Evolutionary conservation across 1,284 basidiomycete species (phyloP).

Genomic region (Papiliotrema fonsecae): DNA sequence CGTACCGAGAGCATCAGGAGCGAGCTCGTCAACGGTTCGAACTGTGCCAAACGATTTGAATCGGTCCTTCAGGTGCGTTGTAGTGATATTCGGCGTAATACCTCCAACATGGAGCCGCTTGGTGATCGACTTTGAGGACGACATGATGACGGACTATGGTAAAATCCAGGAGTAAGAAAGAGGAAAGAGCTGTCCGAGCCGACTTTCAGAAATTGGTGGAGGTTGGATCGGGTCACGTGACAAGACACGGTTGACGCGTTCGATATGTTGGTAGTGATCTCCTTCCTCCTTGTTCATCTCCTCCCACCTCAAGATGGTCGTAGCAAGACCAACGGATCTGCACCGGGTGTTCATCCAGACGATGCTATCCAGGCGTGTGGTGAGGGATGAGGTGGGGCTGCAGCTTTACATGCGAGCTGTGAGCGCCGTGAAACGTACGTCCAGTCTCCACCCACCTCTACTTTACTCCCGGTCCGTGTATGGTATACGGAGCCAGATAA

Average conservation of each 20-base stretch:
- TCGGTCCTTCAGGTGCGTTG: conserved; percentile 41
- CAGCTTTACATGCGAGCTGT: conserved; percentile 42
- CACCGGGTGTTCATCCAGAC: conserved; percentile 42
- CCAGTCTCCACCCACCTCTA: background rate
- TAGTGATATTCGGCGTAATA: conserved; percentile 41
- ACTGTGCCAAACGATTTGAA: conserved; percentile 44
- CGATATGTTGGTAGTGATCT: no score
- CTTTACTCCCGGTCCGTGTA: background rate
- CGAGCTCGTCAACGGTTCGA: conserved; percentile 34
- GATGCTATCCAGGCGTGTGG: conserved; percentile 35
- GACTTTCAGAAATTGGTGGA: no score
- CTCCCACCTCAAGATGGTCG: no score
- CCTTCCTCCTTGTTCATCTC: no score
- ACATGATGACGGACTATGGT: no score
- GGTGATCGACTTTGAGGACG: no score
- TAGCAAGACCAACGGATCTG: conserved; percentile 35
- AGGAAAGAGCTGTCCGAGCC: no score
- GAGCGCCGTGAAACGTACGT: conserved; percentile 22
- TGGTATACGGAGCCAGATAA: no score
- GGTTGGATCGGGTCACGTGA: no score
- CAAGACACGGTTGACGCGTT: no score
- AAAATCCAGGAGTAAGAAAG: no score
- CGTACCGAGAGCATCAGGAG: conserved; percentile 40
- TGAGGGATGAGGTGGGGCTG: conserved; percentile 30
- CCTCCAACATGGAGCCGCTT: conserved; percentile 45